These are phyloP conservation scores for Pseudogymnoascus sp. DNA, from an alignment of 2,329 filamentous ascomycete genomes.

Conservation along the genomic window DNA sequence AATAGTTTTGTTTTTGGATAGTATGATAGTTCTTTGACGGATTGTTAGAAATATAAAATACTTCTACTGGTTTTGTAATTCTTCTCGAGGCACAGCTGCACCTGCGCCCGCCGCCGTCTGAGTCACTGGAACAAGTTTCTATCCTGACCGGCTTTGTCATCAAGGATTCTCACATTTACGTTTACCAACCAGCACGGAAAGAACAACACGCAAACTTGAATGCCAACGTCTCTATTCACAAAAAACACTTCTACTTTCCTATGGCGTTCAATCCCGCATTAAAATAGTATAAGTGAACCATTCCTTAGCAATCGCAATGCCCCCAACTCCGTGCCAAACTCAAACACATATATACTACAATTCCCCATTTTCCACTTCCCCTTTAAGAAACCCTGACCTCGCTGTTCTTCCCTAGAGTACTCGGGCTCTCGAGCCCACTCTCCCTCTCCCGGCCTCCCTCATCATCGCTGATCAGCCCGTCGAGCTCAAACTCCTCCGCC, in stretches of 20 bases:
- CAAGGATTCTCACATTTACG: neutral
- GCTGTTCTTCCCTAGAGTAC: conserved; percentile 44
- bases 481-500: conserved; percentile 89
- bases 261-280: neutral
- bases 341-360: conserved; percentile 3
- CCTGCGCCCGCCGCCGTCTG: neutral
- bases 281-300: neutral
- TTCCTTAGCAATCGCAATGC: neutral
- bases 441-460: conserved; percentile 51
- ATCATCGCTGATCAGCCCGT: conserved; percentile 83
- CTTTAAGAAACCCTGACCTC: conserved; percentile 22
- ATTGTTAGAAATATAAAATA: neutral
- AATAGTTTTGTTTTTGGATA: neutral
- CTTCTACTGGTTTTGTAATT: neutral
- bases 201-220: neutral
- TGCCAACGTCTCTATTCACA: neutral
- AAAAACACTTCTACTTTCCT: neutral
- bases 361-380: neutral
- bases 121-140: neutral
- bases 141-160: neutral
- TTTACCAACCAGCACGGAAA: neutral
- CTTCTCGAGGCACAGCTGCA: neutral
- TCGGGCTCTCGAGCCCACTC: conserved; percentile 40
- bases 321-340: neutral
- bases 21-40: neutral